phyloP scores from a whole-genome alignment of 2,329 filamentous ascomycete genomes.

The Talaromyces sp. region DNA sequence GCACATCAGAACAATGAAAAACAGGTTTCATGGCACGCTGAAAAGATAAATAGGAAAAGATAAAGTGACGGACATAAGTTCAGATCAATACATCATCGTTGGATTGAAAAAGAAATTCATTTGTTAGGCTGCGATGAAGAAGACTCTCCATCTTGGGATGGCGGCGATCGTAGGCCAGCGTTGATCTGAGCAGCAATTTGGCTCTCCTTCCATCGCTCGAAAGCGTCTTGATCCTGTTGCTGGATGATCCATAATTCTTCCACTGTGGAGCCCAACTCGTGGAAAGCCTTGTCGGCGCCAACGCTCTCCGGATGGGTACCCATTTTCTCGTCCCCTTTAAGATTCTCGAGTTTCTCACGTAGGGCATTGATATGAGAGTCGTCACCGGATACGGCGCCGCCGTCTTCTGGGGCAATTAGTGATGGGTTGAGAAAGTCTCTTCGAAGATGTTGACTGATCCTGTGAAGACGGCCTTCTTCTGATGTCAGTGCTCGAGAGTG shows the following conservation, averaged over 20 bases:
- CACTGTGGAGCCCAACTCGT: slow-evolving; percentile 44
- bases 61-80: not conserved
- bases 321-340: slow-evolving; percentile 41
- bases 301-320: slow-evolving; percentile 38
- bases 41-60: not conserved
- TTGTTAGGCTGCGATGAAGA: not conserved
- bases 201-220: slow-evolving; percentile 43
- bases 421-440: slow-evolving; percentile 59
- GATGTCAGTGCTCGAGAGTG: slow-evolving; percentile 62
- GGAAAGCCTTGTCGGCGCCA: slow-evolving; percentile 40
- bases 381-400: slow-evolving; percentile 33
- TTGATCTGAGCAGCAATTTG: slow-evolving; percentile 49
- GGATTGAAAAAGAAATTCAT: not conserved
- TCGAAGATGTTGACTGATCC: slow-evolving; percentile 64
- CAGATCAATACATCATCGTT: not conserved
- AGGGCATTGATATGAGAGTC: slow-evolving; percentile 46
- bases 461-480: slow-evolving; percentile 69
- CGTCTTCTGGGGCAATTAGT: slow-evolving; percentile 37
- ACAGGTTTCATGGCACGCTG: not conserved
- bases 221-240: slow-evolving; percentile 43
- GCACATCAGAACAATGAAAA: not conserved
- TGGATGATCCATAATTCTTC: slow-evolving; percentile 45
- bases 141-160: slow-evolving; percentile 9
- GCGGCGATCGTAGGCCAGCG: slow-evolving; percentile 31
- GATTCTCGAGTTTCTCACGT: slow-evolving; percentile 41